Evolutionary conservation across 139 green algal genomes (phyloP), one percentile per base, ranked within the genome.

Genomic region (Chlamydomonas urium): DNA sequence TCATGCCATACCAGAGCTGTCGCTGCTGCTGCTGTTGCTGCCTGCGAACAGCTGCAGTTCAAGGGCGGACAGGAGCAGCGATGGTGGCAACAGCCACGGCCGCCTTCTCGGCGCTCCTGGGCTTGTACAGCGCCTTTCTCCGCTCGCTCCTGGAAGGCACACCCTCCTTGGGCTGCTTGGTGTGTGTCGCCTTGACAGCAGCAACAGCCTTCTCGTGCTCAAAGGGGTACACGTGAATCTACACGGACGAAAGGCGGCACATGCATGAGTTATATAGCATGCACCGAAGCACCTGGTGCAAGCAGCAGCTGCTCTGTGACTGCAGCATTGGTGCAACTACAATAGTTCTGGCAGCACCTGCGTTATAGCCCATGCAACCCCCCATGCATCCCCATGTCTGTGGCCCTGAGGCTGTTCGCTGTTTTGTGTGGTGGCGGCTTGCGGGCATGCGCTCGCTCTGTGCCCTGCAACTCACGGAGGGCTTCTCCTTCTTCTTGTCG

Each of bases 191-290:
- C 1, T 42, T 34, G 21, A 81, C 42, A 4, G 76, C 74, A 10
- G 80, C 80, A 23, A 75, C 33, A 0, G 79, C 79, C 71, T 83
- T 85, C 29, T 72, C 79, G 56, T 85, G 73, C 61, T 88, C 85
- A 6, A 71, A n/a, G 2, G 85, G 85, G 77, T 82, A 90, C 24
- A 90, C 85, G 34, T 81, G 77, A 5, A 88, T 31, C 82, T 88
- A 68, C 38, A 74, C 26, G 6, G 19, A 62, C 14, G 14, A 24
- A 50, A 50, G 42, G n/a, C n/a, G n/a, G n/a, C n/a, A n/a, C n/a
- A n/a, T n/a, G n/a, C n/a, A n/a, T n/a, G n/a, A n/a, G n/a, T n/a
- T n/a, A n/a, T n/a, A n/a, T n/a, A n/a, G n/a, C n/a, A n/a, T n/a
- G n/a, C n/a, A n/a, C n/a, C n/a, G n/a, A n/a, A n/a, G n/a, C n/a